Conservation (phyloP, 129 eudicot species). For the Cynara cardunculus region DNA sequence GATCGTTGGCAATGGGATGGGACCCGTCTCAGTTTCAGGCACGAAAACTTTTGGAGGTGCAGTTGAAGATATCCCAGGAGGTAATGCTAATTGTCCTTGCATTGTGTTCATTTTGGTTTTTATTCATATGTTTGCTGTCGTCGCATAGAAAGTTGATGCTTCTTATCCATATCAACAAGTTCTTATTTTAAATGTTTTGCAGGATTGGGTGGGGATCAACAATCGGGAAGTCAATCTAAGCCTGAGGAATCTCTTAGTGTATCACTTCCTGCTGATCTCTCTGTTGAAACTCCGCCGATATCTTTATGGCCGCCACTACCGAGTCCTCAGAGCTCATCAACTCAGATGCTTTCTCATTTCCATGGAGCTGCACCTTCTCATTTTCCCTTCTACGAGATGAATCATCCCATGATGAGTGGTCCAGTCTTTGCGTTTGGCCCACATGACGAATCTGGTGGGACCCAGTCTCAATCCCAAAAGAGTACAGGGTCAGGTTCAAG, state of each 20-base stretch:
- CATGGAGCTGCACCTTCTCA: conserved; percentile 74
- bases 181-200: conserved; percentile 13
- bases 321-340: conserved; percentile 78
- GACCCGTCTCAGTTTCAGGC: conserved; percentile 38
- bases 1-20: conserved; percentile 42
- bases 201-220: conserved; percentile 59
- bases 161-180: not conserved
- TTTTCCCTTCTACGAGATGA: conserved; percentile 91
- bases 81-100: conserved; percentile 8
- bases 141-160: not conserved
- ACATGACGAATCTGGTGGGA: conserved; percentile 63
- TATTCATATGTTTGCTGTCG: not conserved
- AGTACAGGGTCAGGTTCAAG: conserved; percentile 52
- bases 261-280: conserved; percentile 96
- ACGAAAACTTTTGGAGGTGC: conserved; percentile 43
- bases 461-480: conserved; percentile 69
- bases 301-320: conserved; percentile 86
- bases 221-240: conserved; percentile 56
- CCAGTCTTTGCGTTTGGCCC: conserved; percentile 79
- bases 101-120: not conserved
- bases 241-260: conserved; percentile 77
- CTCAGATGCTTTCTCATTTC: conserved; percentile 74
- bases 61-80: conserved; percentile 43
- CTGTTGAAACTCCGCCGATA: conserved; percentile 88
- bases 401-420: conserved; percentile 79